These are phyloP conservation scores for Collybia sordida DNA, from an alignment of 768 basidiomycete genomes.

Conservation along the genomic window DNA sequence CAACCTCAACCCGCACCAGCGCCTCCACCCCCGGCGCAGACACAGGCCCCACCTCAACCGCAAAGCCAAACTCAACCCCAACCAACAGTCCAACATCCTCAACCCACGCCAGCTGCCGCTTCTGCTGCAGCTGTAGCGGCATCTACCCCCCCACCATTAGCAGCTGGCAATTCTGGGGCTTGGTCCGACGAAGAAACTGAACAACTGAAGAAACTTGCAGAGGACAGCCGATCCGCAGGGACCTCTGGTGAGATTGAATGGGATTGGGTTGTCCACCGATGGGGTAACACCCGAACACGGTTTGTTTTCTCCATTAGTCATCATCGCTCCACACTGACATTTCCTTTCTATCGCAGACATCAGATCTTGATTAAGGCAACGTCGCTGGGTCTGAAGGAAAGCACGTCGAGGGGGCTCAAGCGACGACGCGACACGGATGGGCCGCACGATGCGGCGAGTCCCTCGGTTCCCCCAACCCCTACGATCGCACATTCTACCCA, in stretches of 20 bases:
- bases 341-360: conserved; percentile 45
- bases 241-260: conserved; percentile 68
- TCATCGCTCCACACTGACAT: neutral
- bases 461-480: conserved; percentile 33
- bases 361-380: conserved; percentile 85
- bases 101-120: conserved; percentile 15
- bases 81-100: conserved; percentile 11
- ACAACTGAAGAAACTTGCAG: conserved; percentile 63
- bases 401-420: conserved; percentile 47
- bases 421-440: conserved; percentile 43
- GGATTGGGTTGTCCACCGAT: conserved; percentile 75
- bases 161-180: conserved; percentile 58
- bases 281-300: conserved; percentile 76
- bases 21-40: conserved; percentile 9
- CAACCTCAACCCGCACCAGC: conserved; percentile 18
- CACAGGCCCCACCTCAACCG: conserved; percentile 13
- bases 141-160: conserved; percentile 23
- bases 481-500: conserved; percentile 20
- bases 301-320: conserved; percentile 24
- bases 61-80: neutral
- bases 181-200: conserved; percentile 83
- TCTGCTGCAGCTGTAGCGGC: conserved; percentile 19
- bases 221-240: conserved; percentile 54
- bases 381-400: conserved; percentile 74
- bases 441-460: conserved; percentile 28